Conservation (phyloP, 2,329 filamentous ascomycete species). For the Stachybotrys chartarum region DNA sequence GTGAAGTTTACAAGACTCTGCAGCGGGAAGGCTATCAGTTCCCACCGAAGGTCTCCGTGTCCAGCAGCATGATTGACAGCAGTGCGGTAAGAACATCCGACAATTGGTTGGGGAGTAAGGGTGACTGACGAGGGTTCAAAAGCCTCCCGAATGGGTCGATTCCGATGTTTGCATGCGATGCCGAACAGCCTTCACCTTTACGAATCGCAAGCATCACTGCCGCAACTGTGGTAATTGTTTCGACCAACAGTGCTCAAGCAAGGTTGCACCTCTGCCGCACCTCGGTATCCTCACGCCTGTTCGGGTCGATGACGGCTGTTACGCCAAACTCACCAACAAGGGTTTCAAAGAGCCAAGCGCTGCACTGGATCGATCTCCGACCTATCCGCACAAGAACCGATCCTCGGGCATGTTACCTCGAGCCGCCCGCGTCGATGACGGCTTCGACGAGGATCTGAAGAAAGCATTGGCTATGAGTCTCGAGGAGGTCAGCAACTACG, state of each 20-base stretch:
- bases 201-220: conserved; percentile 97
- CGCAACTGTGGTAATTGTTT: conserved; percentile 98
- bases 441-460: conserved; percentile 92
- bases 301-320: conserved; percentile 92
- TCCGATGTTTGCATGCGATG: conserved; percentile 99
- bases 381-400: conserved; percentile 55
- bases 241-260: conserved; percentile 89
- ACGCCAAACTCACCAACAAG: conserved; percentile 79
- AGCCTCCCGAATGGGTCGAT: conserved; percentile 96
- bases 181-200: conserved; percentile 91
- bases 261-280: conserved; percentile 80
- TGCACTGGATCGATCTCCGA: conserved; percentile 42
- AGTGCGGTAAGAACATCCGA: conserved; percentile 63
- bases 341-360: conserved; percentile 27
- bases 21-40: conserved; percentile 85
- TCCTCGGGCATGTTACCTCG: conserved; percentile 77
- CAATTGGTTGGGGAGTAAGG: background rate
- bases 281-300: conserved; percentile 88
- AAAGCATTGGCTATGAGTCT: conserved; percentile 93
- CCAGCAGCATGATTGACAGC: conserved; percentile 97
- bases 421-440: conserved; percentile 78
- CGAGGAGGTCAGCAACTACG: conserved; percentile 77
- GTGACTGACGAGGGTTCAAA: conserved; percentile 4
- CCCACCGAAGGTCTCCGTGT: conserved; percentile 75
- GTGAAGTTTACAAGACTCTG: conserved; percentile 75